phyloP scores from a whole-genome alignment of 257 asterid genomes.

The Euphrasia confusa region DNA sequence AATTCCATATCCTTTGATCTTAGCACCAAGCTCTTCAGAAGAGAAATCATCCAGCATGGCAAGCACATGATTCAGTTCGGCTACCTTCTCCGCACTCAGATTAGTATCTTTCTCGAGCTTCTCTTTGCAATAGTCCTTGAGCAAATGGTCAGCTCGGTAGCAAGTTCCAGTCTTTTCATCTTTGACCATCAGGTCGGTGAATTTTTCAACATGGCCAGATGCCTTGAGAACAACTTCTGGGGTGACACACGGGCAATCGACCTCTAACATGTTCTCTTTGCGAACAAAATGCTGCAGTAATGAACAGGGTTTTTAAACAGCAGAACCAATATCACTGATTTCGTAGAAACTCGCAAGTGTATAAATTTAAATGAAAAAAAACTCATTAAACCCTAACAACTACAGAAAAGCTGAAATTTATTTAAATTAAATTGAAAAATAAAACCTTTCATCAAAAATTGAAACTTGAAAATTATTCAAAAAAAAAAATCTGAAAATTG shows the following conservation, averaged over 20 bases:
- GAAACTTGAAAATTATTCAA: background rate
- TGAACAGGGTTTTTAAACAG: background rate
- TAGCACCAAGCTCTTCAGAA: slow-evolving; percentile 65
- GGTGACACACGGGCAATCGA: slow-evolving; percentile 84
- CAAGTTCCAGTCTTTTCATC: slow-evolving; percentile 67
- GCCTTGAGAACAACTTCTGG: slow-evolving; percentile 80
- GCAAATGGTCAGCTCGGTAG: slow-evolving; percentile 73
- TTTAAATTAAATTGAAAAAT: no score
- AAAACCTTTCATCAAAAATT: no score
- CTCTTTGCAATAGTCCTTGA: slow-evolving; percentile 68
- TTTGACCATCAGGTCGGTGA: slow-evolving; percentile 86
- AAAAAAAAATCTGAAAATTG: background rate
- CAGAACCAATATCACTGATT: background rate
- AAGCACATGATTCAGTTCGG: slow-evolving; percentile 56
- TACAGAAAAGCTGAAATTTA: background rate
- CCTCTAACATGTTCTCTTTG: slow-evolving; percentile 76
- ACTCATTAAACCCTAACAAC: background rate
- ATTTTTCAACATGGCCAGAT: slow-evolving; percentile 83
- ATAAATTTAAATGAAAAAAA: background rate
- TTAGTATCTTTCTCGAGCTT: slow-evolving; percentile 67
- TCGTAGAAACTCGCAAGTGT: background rate
- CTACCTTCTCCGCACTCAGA: slow-evolving; percentile 38
- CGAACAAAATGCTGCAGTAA: slow-evolving; percentile 66
- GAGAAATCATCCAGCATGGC: slow-evolving; percentile 73
- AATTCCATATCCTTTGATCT: slow-evolving; percentile 60